Evolutionary conservation across 305 asterid species (phyloP).

Genomic region (Fraxinus velutina): DNA sequence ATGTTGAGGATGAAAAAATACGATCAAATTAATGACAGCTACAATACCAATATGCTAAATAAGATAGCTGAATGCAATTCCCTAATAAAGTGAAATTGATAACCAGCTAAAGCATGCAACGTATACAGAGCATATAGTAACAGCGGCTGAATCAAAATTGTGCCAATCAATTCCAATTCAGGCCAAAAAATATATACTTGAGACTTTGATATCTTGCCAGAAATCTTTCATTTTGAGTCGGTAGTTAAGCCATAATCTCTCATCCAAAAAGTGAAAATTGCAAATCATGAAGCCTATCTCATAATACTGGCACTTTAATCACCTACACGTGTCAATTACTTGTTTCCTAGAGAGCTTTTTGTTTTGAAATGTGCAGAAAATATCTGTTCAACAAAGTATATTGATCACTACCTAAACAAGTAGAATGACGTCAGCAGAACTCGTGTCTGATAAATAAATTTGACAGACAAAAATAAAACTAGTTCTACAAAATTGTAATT

Average conservation of each 20-base stretch:
- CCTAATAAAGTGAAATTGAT: background rate
- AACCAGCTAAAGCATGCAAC: background rate
- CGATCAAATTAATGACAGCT: background rate
- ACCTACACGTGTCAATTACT: background rate
- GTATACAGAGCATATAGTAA: background rate
- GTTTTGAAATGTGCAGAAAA: background rate
- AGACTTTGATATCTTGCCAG: background rate
- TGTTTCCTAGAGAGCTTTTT: background rate
- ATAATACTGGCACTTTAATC: background rate
- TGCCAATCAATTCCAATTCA: background rate
- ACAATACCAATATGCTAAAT: background rate
- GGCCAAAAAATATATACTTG: background rate
- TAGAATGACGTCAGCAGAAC: background rate
- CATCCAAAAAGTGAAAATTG: background rate
- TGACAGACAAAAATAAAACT: background rate
- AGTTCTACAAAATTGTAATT: background rate
- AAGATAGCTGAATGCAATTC: background rate
- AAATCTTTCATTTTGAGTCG: background rate
- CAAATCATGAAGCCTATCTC: background rate
- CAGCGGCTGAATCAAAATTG: slow-evolving; percentile 1
- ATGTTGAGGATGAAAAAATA: background rate
- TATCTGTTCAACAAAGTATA: background rate
- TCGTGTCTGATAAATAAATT: background rate
- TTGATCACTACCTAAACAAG: background rate
- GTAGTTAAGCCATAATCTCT: background rate